Percentiles rank a stretch among this genome's conserved stretches.
Conservation (phyloP, 805 yeast genomes). For the Hemisphaericaspora nanyangensis region DNA sequence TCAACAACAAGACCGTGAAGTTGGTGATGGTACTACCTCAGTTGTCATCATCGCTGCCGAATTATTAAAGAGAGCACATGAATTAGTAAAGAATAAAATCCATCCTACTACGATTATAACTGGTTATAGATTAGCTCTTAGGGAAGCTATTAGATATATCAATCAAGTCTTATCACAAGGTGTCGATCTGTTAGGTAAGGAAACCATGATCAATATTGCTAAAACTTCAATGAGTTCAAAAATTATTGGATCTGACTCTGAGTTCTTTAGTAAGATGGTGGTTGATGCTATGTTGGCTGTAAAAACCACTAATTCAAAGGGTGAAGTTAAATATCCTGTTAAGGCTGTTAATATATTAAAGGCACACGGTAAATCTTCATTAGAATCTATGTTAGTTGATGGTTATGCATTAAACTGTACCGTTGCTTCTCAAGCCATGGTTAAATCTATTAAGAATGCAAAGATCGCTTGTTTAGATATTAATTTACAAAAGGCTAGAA, state of each 20-base stretch:
- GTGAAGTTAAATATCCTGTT: conserved; percentile 89
- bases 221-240: conserved; percentile 96
- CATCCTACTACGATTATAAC: conserved; percentile 98
- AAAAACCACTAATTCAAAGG: conserved; percentile 81
- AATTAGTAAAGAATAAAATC: conserved; percentile 84
- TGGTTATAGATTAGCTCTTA: conserved; percentile 89
- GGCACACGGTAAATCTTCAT: conserved; percentile 93
- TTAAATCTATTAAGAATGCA: conserved; percentile 63
- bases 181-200: conserved; percentile 77
- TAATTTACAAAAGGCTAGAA: conserved; percentile 90
- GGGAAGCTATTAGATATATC: conserved; percentile 86
- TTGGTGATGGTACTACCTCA: conserved; percentile 97
- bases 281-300: conserved; percentile 96
- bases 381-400: conserved; percentile 79
- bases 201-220: conserved; percentile 84
- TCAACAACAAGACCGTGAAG: conserved; percentile 98
- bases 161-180: conserved; percentile 78
- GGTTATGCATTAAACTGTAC: conserved; percentile 98
- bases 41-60: conserved; percentile 96
- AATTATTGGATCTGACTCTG: conserved; percentile 91
- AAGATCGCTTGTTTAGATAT: conserved; percentile 86
- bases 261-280: conserved; percentile 83
- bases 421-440: conserved; percentile 96
- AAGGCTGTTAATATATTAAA: conserved; percentile 94
- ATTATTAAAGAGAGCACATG: conserved; percentile 86